phyloP scores from a whole-genome alignment of 2,329 filamentous ascomycete genomes.

The Paraconiothyrium brasiliense region DNA sequence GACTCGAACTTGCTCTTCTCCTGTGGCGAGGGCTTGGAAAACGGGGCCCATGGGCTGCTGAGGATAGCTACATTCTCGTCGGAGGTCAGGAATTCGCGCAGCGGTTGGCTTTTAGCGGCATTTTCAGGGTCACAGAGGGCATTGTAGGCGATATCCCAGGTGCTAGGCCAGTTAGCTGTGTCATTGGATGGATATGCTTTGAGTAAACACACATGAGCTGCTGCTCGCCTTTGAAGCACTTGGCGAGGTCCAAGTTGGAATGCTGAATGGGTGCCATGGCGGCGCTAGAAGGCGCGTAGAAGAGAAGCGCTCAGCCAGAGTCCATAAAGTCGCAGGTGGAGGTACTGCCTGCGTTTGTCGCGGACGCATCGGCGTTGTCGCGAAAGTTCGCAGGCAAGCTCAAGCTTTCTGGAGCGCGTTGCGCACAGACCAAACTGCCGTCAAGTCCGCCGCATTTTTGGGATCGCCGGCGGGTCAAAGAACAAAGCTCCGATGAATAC shows the following conservation, averaged over 20 bases:
- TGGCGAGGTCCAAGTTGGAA: slow-evolving; percentile 76
- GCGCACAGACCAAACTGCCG: slow-evolving; percentile 10
- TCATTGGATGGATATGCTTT: slow-evolving; percentile 9
- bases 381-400: slow-evolving; percentile 4
- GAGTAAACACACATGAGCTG: slow-evolving; percentile 75
- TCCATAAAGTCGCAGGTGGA: slow-evolving; percentile 39
- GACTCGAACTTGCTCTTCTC: slow-evolving; percentile 80
- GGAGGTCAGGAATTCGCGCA: slow-evolving; percentile 77
- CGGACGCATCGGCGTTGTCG: slow-evolving; percentile 3
- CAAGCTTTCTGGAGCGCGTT: slow-evolving; percentile 17
- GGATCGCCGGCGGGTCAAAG: slow-evolving; percentile 8
- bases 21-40: slow-evolving; percentile 68
- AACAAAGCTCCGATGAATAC: slow-evolving; percentile 15
- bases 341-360: slow-evolving; percentile 33
- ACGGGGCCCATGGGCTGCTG: slow-evolving; percentile 73
- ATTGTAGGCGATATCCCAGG: slow-evolving; percentile 66
- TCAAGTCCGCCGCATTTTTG: background rate
- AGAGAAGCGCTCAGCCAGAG: slow-evolving; percentile 38
- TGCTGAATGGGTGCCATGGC: slow-evolving; percentile 47
- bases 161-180: slow-evolving; percentile 61
- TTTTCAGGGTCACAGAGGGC: slow-evolving; percentile 62
- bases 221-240: slow-evolving; percentile 82
- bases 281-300: slow-evolving; percentile 47
- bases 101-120: slow-evolving; percentile 40
- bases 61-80: slow-evolving; percentile 74